A percentile compares a stretch with the other conserved stretches of the same genome.
phyloP scores from a whole-genome alignment of 352 stramenopile genomes.

The Globisporangium spinosum region DNA sequence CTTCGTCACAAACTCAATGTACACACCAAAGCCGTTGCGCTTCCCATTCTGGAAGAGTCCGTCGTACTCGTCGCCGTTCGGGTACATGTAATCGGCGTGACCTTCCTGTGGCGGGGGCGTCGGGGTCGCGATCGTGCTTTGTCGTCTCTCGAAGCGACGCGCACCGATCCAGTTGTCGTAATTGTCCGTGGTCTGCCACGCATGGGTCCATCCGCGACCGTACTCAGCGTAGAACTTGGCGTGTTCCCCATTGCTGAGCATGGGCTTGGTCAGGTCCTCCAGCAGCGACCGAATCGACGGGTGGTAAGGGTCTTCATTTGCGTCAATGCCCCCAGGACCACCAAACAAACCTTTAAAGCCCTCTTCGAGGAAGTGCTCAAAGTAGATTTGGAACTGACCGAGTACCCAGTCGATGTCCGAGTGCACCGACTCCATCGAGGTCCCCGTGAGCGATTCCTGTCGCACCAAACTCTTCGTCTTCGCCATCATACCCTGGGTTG shows the following conservation, averaged over 20 bases:
- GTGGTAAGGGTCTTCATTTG: conserved; percentile 31
- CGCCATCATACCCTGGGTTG: not conserved
- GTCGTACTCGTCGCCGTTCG: conserved; percentile 78
- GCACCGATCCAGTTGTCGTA: conserved; percentile 47
- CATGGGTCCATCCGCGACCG: conserved; percentile 49
- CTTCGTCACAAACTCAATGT: conserved; percentile 71
- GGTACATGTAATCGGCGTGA: conserved; percentile 45
- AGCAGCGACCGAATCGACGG: conserved; percentile 48
- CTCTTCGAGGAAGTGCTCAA: conserved; percentile 51
- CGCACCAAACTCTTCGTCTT: conserved; percentile 6
- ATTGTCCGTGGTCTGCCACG: conserved; percentile 65
- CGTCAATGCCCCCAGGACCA: conserved; percentile 7
- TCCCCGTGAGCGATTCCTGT: conserved; percentile 6
- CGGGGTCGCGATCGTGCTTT: conserved; percentile 21
- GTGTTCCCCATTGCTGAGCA: conserved; percentile 35
- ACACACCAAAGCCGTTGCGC: conserved; percentile 70
- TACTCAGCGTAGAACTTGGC: conserved; percentile 52
- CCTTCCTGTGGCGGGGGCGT: conserved; percentile 43
- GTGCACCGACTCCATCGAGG: conserved; percentile 21
- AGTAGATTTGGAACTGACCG: conserved; percentile 56
- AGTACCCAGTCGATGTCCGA: conserved; percentile 62
- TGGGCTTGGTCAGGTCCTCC: conserved; percentile 42
- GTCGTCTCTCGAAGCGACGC: conserved; percentile 28
- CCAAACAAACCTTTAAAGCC: conserved; percentile 29
- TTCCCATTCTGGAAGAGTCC: conserved; percentile 61